phyloP scores from a whole-genome alignment of 257 asterid genomes.

The Striga asiatica region DNA sequence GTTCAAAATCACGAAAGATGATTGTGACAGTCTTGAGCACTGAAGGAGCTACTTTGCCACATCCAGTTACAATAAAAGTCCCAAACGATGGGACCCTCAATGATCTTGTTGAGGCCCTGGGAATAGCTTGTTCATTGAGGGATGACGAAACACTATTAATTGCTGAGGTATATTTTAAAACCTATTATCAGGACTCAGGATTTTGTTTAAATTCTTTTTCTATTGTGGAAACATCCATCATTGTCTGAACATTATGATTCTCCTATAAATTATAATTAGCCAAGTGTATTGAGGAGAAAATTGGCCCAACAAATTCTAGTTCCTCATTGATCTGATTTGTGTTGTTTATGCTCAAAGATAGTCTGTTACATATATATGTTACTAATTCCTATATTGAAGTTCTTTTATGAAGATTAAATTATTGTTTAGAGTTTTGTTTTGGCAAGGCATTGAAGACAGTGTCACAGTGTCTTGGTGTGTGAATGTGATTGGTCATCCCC shows the following conservation, averaged over 20 bases:
- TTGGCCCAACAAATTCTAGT: neutral
- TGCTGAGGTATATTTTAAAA: slow-evolving; percentile 41
- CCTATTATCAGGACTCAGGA: neutral
- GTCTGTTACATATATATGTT: neutral
- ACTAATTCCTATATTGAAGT: too few species aligned
- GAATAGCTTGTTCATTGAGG: slow-evolving; percentile 36
- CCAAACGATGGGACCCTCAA: slow-evolving; percentile 40
- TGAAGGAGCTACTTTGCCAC: slow-evolving; percentile 34
- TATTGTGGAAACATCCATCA: neutral
- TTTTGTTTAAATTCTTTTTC: neutral
- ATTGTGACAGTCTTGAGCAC: slow-evolving; percentile 46
- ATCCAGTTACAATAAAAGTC: slow-evolving; percentile 37
- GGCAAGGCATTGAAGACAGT: neutral
- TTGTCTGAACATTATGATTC: slow-evolving; percentile 2
- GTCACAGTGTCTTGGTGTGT: neutral
- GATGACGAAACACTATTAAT: slow-evolving; percentile 46
- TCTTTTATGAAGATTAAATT: neutral
- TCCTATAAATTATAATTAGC: neutral
- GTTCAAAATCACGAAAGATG: slow-evolving; percentile 36
- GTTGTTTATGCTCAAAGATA: neutral
- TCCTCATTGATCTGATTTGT: neutral
- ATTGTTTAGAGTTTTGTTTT: neutral
- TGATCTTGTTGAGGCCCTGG: slow-evolving; percentile 46
- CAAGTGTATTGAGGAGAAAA: too few species aligned
- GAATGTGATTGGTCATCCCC: neutral